Conservation (phyloP, 2,329 filamentous ascomycete species). For the Botrytis paeoniae region DNA sequence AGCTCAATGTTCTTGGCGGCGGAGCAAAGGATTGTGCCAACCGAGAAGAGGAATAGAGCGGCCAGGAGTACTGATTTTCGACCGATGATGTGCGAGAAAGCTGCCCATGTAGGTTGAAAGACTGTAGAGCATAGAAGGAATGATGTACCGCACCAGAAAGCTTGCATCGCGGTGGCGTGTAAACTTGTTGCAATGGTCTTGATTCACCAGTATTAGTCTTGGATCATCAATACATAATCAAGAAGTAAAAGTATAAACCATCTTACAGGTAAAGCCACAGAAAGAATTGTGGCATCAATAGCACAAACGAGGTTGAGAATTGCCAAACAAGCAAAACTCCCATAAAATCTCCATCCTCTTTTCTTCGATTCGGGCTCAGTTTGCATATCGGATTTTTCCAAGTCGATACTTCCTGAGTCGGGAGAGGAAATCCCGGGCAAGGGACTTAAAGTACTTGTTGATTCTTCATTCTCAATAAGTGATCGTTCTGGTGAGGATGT, state of each 20-base stretch:
- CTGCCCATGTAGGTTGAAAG: constrained; percentile 47
- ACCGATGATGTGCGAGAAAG: constrained; percentile 31
- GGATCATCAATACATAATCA: not conserved
- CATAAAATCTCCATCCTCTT: constrained; percentile 27
- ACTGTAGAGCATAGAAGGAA: constrained; percentile 64
- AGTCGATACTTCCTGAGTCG: not conserved
- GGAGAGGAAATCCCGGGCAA: not conserved
- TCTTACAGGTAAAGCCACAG: constrained; percentile 31
- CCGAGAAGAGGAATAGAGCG: constrained; percentile 28
- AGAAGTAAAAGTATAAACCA: not conserved
- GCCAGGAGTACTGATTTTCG: constrained; percentile 28
- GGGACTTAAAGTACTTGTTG: not conserved
- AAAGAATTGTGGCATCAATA: constrained; percentile 61
- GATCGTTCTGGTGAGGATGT: not conserved
- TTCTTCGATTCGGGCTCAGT: not conserved
- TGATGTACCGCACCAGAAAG: constrained; percentile 65
- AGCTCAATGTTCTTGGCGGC: constrained; percentile 31
- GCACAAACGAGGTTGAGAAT: constrained; percentile 52
- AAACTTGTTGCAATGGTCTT: constrained; percentile 54
- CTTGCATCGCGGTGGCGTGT: constrained; percentile 52
- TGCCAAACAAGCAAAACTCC: constrained; percentile 30
- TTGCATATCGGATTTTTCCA: not conserved
- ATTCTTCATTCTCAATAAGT: not conserved
- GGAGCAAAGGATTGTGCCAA: constrained; percentile 37
- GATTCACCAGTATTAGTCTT: not conserved